These are phyloP conservation scores for Penicillium sp. DNA, from an alignment of 2,329 filamentous ascomycete genomes.

Conservation along the genomic window DNA sequence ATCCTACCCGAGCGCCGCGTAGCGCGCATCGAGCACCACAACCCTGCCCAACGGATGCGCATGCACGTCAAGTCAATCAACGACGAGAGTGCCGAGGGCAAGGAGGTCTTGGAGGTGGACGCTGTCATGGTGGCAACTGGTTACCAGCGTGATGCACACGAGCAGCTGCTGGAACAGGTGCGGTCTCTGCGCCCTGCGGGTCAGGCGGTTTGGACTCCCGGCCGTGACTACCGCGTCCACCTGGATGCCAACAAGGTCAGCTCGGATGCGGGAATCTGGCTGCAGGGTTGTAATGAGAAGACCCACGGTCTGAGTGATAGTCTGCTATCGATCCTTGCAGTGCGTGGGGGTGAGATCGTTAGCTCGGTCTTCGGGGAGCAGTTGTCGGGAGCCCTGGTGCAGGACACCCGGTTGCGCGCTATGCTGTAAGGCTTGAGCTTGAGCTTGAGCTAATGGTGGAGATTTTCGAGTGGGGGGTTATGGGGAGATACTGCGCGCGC, in stretches of 20 bases:
- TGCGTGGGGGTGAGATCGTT: slow-evolving; percentile 77
- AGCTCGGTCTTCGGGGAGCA: slow-evolving; percentile 68
- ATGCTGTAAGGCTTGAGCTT: slow-evolving; percentile 42
- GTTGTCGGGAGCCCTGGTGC: slow-evolving; percentile 34
- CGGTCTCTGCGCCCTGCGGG: slow-evolving; percentile 67
- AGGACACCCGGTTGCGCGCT: slow-evolving; percentile 38
- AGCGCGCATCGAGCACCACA: slow-evolving; percentile 60
- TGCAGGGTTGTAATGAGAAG: slow-evolving; percentile 91
- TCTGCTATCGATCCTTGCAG: slow-evolving; percentile 76
- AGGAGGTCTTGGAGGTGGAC: slow-evolving; percentile 75
- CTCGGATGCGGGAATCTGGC: slow-evolving; percentile 78
- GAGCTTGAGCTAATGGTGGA: too few relatives aligned
- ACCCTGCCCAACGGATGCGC: slow-evolving; percentile 57
- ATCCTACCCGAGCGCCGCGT: slow-evolving; percentile 75
- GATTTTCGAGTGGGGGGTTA: slow-evolving; percentile 3
- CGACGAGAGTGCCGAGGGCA: slow-evolving; percentile 37
- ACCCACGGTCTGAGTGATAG: slow-evolving; percentile 89
- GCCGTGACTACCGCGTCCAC: slow-evolving; percentile 76
- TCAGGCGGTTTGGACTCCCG: slow-evolving; percentile 66
- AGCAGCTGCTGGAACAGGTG: slow-evolving; percentile 72
- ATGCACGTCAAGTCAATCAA: slow-evolving; percentile 62
- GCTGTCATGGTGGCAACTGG: slow-evolving; percentile 86
- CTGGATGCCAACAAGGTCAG: slow-evolving; percentile 71
- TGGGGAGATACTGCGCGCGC: background rate
- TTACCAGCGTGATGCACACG: slow-evolving; percentile 77